Evolutionary conservation across 1,139 yeast species (phyloP).

Genomic region (Taphrina confusa): DNA sequence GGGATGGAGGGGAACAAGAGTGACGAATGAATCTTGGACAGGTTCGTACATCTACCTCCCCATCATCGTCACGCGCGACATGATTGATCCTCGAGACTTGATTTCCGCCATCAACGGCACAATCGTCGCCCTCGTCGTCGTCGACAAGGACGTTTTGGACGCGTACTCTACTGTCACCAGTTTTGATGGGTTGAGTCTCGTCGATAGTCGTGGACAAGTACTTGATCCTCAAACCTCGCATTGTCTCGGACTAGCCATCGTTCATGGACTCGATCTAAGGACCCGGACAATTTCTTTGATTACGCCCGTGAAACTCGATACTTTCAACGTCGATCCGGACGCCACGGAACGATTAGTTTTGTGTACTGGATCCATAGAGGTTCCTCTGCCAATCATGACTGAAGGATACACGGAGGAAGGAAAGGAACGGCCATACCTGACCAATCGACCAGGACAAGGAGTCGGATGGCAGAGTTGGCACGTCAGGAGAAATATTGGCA

Average conservation of each 20-base stretch:
- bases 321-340: not conserved
- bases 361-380: conserved; percentile 33
- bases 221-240: conserved; percentile 25
- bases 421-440: conserved; percentile 27
- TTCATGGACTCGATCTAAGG: conserved; percentile 30
- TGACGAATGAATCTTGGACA: conserved; percentile 35
- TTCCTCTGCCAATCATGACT: conserved; percentile 30
- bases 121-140: conserved; percentile 36
- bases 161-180: not conserved
- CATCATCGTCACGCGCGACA: conserved; percentile 12
- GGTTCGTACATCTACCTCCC: conserved; percentile 1
- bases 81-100: conserved; percentile 32
- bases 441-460: conserved; percentile 27
- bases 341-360: conserved; percentile 19
- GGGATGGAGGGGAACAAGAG: conserved; percentile 13
- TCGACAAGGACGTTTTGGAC: conserved; percentile 2
- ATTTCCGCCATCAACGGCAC: conserved; percentile 40
- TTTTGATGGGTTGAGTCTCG: not conserved
- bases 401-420: not conserved
- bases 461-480: conserved; percentile 35
- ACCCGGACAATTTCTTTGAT: conserved; percentile 24
- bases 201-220: conserved; percentile 1
- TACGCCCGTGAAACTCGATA: conserved; percentile 27
- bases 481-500: conserved; percentile 28
- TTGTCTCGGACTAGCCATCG: conserved; percentile 33